phyloP scores from a whole-genome alignment of 2,329 filamentous ascomycete species.

The Fusarium mexicanum region DNA sequence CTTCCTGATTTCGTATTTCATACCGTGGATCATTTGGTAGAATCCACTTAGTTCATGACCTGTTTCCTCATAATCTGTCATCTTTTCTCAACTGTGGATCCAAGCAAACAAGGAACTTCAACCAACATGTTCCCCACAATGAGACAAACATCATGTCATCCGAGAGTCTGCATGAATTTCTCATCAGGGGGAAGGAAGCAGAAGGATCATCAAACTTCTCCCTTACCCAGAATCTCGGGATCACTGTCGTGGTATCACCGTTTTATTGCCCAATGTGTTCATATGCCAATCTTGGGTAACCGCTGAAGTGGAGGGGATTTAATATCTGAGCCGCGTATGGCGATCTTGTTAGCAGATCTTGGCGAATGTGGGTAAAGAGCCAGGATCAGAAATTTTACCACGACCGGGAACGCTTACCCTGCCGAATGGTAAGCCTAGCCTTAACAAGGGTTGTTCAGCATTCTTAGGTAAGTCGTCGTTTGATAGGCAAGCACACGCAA shows the following conservation, averaged over 20 bases:
- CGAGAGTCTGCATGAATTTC: not conserved
- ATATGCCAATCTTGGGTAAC: not conserved
- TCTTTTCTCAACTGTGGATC: not conserved
- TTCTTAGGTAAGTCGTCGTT: not conserved
- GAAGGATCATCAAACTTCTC: not conserved
- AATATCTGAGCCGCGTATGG: not conserved
- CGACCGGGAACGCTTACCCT: not conserved
- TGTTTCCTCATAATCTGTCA: not conserved
- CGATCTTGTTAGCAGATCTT: not conserved
- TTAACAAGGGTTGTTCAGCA: not conserved
- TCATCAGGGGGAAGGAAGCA: not conserved
- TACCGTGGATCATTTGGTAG: not conserved
- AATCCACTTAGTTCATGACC: not conserved
- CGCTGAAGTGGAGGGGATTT: not conserved
- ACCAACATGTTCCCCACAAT: not conserved
- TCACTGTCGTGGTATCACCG: not conserved
- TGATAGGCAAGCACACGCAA: not conserved
- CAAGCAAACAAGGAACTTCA: not conserved
- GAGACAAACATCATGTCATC: not conserved
- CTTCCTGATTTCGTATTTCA: not conserved
- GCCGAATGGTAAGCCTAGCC: not conserved
- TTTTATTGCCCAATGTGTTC: not conserved
- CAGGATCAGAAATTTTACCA: conserved; percentile 2
- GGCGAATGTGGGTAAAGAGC: not conserved
- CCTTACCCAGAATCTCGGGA: not conserved